phyloP scores from a whole-genome alignment of 2,329 filamentous ascomycete genomes.

The Claviceps pusilla region DNA sequence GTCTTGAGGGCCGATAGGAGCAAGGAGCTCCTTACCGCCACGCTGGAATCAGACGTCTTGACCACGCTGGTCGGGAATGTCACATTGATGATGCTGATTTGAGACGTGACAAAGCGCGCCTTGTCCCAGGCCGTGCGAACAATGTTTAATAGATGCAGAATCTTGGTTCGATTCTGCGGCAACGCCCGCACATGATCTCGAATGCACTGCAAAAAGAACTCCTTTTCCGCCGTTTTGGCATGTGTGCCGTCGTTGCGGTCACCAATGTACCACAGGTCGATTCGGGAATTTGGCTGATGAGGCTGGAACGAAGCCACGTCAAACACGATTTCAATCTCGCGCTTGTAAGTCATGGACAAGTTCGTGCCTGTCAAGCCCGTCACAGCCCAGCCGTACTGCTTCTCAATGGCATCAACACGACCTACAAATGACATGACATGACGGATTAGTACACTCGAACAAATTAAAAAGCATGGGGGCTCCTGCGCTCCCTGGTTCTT shows the following conservation, averaged over 20 bases:
- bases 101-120: constrained; percentile 41
- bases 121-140: constrained; percentile 53
- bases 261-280: constrained; percentile 58
- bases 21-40: constrained; percentile 46
- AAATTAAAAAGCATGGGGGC: neutral
- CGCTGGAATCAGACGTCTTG: constrained; percentile 49
- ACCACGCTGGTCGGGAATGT: constrained; percentile 49
- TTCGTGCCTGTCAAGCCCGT: constrained; percentile 45
- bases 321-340: constrained; percentile 59
- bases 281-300: constrained; percentile 32
- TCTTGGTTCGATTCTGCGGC: constrained; percentile 39
- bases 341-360: constrained; percentile 59
- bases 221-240: constrained; percentile 48
- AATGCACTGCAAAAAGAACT: constrained; percentile 62
- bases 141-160: constrained; percentile 41
- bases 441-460: constrained; percentile 20
- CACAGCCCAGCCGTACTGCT: constrained; percentile 56
- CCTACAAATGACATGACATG: constrained; percentile 24
- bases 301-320: constrained; percentile 47
- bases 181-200: constrained; percentile 51
- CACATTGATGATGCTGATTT: constrained; percentile 46
- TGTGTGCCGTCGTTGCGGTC: constrained; percentile 37
- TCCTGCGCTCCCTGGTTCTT: too few species aligned
- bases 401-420: constrained; percentile 50
- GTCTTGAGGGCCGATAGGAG: constrained; percentile 51